Evolutionary conservation across 1,284 basidiomycete species (phyloP).

Genomic region (Heliocybe sulcata): DNA sequence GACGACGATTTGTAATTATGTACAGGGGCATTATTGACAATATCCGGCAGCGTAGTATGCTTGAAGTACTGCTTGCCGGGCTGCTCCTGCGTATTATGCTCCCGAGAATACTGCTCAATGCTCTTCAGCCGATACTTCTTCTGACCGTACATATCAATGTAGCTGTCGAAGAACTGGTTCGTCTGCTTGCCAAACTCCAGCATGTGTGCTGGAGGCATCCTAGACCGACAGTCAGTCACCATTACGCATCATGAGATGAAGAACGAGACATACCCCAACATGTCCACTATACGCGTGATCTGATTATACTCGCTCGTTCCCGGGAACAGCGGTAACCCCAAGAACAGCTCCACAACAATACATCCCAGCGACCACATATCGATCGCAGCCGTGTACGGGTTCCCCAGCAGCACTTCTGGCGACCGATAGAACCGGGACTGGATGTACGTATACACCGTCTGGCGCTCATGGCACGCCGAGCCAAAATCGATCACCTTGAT

Average conservation of each 20-base stretch:
- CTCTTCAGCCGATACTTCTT: conserved; percentile 89
- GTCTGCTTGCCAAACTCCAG: conserved; percentile 96
- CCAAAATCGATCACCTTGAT: conserved; percentile 99
- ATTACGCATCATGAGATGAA: not conserved
- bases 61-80: conserved; percentile 99
- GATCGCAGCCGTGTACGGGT: conserved; percentile 91
- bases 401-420: conserved; percentile 92
- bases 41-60: conserved; percentile 88
- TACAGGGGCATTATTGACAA: conserved; percentile 93
- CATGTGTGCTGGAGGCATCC: conserved; percentile 88
- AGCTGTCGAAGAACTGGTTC: conserved; percentile 87
- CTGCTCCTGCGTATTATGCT: conserved; percentile 93
- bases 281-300: conserved; percentile 93
- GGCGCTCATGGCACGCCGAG: conserved; percentile 96
- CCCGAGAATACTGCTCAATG: conserved; percentile 91
- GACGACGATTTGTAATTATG: conserved; percentile 67
- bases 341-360: conserved; percentile 96
- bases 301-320: conserved; percentile 99
- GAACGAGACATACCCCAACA: conserved; percentile 77
- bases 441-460: conserved; percentile 99
- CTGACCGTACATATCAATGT: conserved; percentile 76
- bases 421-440: conserved; percentile 98
- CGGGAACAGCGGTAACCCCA: conserved; percentile 94
- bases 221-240: conserved; percentile 19
- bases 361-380: conserved; percentile 96